phyloP scores from a whole-genome alignment of 495 filamentous ascomycete genomes.

The Neurospora sp. region DNA sequence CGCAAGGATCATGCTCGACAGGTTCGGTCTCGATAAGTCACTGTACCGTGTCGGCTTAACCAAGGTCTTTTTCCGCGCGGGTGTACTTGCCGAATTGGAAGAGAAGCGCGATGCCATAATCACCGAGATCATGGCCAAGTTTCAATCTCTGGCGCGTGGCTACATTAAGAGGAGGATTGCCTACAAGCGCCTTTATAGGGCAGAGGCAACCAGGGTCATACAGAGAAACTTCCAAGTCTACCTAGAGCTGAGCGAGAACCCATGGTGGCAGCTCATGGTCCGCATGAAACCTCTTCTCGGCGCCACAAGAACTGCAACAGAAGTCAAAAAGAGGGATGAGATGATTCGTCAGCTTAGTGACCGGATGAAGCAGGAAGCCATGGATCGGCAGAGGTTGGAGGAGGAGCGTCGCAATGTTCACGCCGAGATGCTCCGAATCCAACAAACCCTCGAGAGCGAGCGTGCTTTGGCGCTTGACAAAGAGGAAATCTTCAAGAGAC shows the following conservation, averaged over 20 bases:
- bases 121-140: conserved; percentile 82
- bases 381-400: conserved; percentile 70
- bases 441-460: conserved; percentile 91
- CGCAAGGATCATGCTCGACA: conserved; percentile 79
- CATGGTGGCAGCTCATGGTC: conserved; percentile 96
- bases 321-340: conserved; percentile 90
- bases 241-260: conserved; percentile 74
- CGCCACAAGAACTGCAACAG: conserved; percentile 76
- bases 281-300: conserved; percentile 91
- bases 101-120: conserved; percentile 89
- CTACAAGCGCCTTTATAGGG: conserved; percentile 84
- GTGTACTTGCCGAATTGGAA: conserved; percentile 92
- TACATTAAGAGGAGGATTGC: conserved; percentile 80
- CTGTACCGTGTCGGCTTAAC: conserved; percentile 91
- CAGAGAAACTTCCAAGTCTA: conserved; percentile 89
- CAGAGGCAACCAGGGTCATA: conserved; percentile 89
- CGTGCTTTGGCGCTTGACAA: conserved; percentile 91
- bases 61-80: conserved; percentile 97
- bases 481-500: conserved; percentile 92
- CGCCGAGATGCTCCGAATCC: conserved; percentile 74
- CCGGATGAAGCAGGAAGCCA: conserved; percentile 67
- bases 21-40: conserved; percentile 69
- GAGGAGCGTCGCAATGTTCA: conserved; percentile 86
- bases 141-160: conserved; percentile 84
- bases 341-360: conserved; percentile 76